Base-by-base conservation (phyloP, 2,329 filamentous ascomycete genomes). In the Hypoxylon sp. region DNA sequence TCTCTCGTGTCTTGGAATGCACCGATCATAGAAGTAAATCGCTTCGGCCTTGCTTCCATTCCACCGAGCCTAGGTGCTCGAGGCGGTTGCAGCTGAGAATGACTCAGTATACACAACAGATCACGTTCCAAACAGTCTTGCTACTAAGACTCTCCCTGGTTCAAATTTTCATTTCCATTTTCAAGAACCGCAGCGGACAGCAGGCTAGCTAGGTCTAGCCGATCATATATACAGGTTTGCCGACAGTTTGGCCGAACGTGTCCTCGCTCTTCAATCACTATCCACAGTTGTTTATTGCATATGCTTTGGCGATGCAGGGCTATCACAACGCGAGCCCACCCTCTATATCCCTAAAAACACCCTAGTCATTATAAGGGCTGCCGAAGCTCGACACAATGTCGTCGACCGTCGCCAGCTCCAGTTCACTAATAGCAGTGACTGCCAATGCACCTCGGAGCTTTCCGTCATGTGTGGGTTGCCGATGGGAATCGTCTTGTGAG, bases 211-310 rank as follows among this genome's bases (percentile, higher is more conserved):
- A 67, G 51, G 55, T 51, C 63, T 52, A 70, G 67, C 60, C 69
- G 63, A 69, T 72, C 67, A 50, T 76, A 76, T 76, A 65, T 77
- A 76, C 74, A 76, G 63, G 65, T 68, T 68, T 60, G 70, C 63
- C 71, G 65, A 61, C 63, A 62, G 67, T 66, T 58, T 50, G 60
- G 45, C 69, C 61, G 58, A 60, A 65, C 49, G 60, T 55, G 21
- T 69, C 63, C 53, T 68, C 69, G 45, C 36, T 70, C 25, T 60
- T 63, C 65, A 62, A 58, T 64, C 63, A 63, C 56, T 63, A 68
- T 70, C 61, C 34, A 57, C 28, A 65, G 34, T 50, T 61, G 63
- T 65, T 65, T 62, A 52, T 67, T 60, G 63, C 49, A 63, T 67
- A 69, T 68, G 68, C 63, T 62, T 46, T 19, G 53, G 50, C 52